A percentile compares a stretch with the other conserved stretches of the same genome.
These are phyloP conservation scores for Coniferiporia weirii DNA, from an alignment of 1,284 basidiomycete genomes.

Conservation along the genomic window DNA sequence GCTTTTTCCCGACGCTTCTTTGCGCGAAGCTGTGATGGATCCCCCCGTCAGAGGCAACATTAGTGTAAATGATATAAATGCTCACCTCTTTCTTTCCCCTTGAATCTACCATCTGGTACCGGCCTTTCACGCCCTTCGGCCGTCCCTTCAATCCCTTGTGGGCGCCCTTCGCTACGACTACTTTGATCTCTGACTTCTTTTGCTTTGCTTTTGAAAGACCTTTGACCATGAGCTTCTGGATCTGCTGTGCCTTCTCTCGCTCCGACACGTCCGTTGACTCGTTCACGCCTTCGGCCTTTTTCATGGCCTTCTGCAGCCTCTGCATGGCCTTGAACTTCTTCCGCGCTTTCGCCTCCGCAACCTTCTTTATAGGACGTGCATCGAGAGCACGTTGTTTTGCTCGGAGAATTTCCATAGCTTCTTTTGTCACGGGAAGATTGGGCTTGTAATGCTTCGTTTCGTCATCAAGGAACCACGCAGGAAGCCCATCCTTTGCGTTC, in stretches of 20 bases:
- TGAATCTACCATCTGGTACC: slow-evolving; percentile 88
- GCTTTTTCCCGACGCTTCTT: slow-evolving; percentile 67
- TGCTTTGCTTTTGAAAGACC: slow-evolving; percentile 58
- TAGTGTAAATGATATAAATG: slow-evolving; percentile 7
- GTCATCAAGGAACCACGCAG: slow-evolving; percentile 97
- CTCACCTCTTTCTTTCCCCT: slow-evolving; percentile 80
- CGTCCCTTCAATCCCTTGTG: slow-evolving; percentile 90
- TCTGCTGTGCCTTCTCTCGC: slow-evolving; percentile 90
- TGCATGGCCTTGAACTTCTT: slow-evolving; percentile 92
- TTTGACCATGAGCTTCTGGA: slow-evolving; percentile 86
- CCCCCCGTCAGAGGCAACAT: slow-evolving; percentile 4
- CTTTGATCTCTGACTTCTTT: slow-evolving; percentile 79
- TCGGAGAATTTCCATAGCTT: slow-evolving; percentile 83
- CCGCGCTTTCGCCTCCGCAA: slow-evolving; percentile 96
- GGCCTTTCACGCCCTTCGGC: slow-evolving; percentile 93
- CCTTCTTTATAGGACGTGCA: slow-evolving; percentile 97
- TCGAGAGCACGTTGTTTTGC: slow-evolving; percentile 93
- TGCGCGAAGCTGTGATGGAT: slow-evolving; percentile 51
- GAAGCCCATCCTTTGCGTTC: slow-evolving; percentile 87
- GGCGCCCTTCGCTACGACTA: slow-evolving; percentile 90
- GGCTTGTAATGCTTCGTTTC: slow-evolving; percentile 91
- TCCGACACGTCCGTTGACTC: slow-evolving; percentile 89
- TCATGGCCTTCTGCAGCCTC: slow-evolving; percentile 87
- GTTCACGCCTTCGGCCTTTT: slow-evolving; percentile 95
- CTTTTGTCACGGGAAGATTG: slow-evolving; percentile 96